Evolutionary conservation across 257 asterid genomes (phyloP).

Genomic region (Craterostigma plantagineum): DNA sequence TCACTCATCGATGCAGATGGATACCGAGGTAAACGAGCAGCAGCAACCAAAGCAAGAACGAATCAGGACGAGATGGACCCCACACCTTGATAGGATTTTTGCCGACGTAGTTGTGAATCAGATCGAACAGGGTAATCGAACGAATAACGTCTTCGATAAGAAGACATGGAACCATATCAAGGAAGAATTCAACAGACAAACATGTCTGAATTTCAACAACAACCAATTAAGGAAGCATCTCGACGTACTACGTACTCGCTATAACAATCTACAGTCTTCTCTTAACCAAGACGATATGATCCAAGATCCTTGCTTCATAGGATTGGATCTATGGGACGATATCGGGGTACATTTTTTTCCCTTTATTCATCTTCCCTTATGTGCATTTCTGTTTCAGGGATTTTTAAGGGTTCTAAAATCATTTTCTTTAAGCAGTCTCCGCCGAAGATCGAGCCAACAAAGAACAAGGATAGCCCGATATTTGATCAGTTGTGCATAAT

Average conservation of each 20-base stretch:
- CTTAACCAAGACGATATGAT: conserved; percentile 33
- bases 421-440: conserved; percentile 36
- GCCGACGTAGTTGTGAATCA: conserved; percentile 79
- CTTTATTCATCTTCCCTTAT: conserved; percentile 4
- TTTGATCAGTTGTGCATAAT: conserved; percentile 62
- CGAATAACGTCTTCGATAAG: conserved; percentile 81
- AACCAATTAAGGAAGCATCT: conserved; percentile 89
- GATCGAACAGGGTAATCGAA: conserved; percentile 60
- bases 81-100: conserved; percentile 61
- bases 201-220: conserved; percentile 66
- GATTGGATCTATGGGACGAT: conserved; percentile 92
- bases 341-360: conserved; percentile 71
- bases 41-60: conserved; percentile 79
- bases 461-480: conserved; percentile 75
- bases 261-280: conserved; percentile 33
- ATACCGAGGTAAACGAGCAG: conserved; percentile 40
- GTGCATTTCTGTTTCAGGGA: not conserved
- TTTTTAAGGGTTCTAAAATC: not conserved
- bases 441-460: conserved; percentile 51
- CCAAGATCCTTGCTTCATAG: conserved; percentile 58
- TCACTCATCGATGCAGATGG: conserved; percentile 28
- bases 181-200: conserved; percentile 52
- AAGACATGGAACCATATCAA: conserved; percentile 85
- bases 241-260: conserved; percentile 79
- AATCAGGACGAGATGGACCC: conserved; percentile 82